These are phyloP conservation scores for Populus hybrid DNA, from an alignment of 441 rosid genomes.

Conservation along the genomic window DNA sequence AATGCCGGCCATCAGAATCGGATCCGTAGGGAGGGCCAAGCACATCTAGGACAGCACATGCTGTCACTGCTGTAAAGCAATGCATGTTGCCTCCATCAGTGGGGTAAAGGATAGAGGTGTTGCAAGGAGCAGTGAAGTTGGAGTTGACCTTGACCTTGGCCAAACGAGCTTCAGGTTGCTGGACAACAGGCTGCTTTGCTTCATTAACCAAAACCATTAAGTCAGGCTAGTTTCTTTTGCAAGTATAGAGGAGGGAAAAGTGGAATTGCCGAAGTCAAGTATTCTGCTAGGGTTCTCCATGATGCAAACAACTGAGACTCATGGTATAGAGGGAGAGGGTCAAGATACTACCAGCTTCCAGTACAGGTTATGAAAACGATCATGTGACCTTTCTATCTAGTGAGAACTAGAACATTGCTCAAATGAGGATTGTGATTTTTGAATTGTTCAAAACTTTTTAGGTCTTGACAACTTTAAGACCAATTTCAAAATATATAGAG, in stretches of 20 bases:
- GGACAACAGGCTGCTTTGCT: constrained; percentile 1
- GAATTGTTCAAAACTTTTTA: background rate
- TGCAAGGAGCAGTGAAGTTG: constrained; percentile 71
- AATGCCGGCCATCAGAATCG: constrained; percentile 70
- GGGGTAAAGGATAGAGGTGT: constrained; percentile 76
- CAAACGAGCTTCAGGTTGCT: constrained; percentile 43
- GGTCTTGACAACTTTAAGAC: background rate
- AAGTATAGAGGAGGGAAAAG: background rate
- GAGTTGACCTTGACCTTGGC: constrained; percentile 76
- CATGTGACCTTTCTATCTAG: background rate
- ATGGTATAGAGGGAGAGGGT: background rate
- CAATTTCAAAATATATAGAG: background rate
- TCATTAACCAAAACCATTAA: constrained; percentile 1
- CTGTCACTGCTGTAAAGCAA: constrained; percentile 75
- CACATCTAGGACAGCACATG: constrained; percentile 88
- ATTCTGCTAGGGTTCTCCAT: background rate
- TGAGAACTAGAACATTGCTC: background rate
- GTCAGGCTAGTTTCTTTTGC: background rate
- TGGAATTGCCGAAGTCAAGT: background rate
- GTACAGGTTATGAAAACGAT: background rate
- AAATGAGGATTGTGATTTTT: background rate
- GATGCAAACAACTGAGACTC: background rate
- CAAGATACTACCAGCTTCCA: background rate
- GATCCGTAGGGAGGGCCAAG: constrained; percentile 81
- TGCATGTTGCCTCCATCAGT: constrained; percentile 96